Evolutionary conservation across 2,329 filamentous ascomycete genomes (phyloP).

Genomic region (Gliomastix tumulicola): DNA sequence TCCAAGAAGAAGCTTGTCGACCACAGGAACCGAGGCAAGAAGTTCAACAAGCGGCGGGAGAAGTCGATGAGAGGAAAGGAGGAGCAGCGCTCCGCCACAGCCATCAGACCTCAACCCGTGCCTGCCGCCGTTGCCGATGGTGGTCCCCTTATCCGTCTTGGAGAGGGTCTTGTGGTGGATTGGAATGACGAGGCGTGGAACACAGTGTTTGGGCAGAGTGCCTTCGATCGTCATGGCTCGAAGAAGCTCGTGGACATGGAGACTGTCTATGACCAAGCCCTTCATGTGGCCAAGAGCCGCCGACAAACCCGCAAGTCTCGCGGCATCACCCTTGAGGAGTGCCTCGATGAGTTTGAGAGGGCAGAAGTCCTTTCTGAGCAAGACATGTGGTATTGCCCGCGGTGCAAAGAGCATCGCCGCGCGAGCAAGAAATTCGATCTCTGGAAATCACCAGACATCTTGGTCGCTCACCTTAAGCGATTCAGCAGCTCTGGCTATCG

Average conservation of each 20-base stretch:
- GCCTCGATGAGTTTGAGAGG: slow-evolving; percentile 89
- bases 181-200: slow-evolving; percentile 70
- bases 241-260: slow-evolving; percentile 49
- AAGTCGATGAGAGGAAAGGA: slow-evolving; percentile 33
- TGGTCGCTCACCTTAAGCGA: slow-evolving; percentile 91
- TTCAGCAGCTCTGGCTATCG: slow-evolving; percentile 81
- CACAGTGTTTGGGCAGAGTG: slow-evolving; percentile 53
- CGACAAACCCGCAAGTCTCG: slow-evolving; percentile 48
- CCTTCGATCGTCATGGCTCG: slow-evolving; percentile 40
- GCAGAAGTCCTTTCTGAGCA: slow-evolving; percentile 90
- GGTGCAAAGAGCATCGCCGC: slow-evolving; percentile 87
- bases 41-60: slow-evolving; percentile 38
- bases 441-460: slow-evolving; percentile 93
- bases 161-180: slow-evolving; percentile 81
- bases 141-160: slow-evolving; percentile 66
- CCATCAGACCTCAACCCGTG: slow-evolving; percentile 24
- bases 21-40: slow-evolving; percentile 39
- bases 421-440: slow-evolving; percentile 96
- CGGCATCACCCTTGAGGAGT: slow-evolving; percentile 82
- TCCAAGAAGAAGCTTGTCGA: slow-evolving; percentile 39
- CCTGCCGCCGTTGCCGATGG: slow-evolving; percentile 34
- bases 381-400: slow-evolving; percentile 95
- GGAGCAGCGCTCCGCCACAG: slow-evolving; percentile 17
- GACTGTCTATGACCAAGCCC: slow-evolving; percentile 52
- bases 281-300: slow-evolving; percentile 55